Conservation (phyloP, 2,329 filamentous ascomycete species). For the Raffaelea arxii region DNA sequence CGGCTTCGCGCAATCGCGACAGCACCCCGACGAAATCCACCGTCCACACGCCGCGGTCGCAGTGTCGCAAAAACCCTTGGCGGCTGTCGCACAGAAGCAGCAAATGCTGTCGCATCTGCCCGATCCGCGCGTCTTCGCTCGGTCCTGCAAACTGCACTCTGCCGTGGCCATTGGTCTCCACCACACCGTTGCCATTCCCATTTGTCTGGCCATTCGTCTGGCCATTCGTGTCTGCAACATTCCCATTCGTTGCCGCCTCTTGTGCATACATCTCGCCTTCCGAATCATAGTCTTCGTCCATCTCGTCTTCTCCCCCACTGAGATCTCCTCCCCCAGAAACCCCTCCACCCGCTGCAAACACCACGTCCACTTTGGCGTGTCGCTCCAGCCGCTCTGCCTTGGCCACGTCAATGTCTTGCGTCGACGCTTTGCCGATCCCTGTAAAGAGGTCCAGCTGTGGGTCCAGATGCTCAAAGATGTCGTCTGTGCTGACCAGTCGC, state of each 20-base stretch:
- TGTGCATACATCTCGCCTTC: conserved; percentile 14
- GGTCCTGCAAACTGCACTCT: conserved; percentile 30
- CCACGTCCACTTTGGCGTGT: conserved; percentile 15
- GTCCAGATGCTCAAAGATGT: conserved; percentile 46
- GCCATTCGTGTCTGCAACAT: conserved; percentile 11
- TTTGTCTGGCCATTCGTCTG: conserved; percentile 1
- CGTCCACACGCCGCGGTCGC: conserved; percentile 67
- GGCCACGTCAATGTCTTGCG: conserved; percentile 34
- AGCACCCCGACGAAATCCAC: conserved; percentile 73
- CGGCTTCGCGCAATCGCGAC: conserved; percentile 59
- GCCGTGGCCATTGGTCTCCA: conserved; percentile 10
- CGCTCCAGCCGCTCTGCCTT: conserved; percentile 37
- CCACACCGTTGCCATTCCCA: conserved; percentile 5
- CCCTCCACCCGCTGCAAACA: conserved; percentile 16
- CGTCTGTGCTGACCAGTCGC: conserved; percentile 39
- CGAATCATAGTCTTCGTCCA: conserved; percentile 18
- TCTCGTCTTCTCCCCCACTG: conserved; percentile 24
- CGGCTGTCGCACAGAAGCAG: conserved; percentile 60
- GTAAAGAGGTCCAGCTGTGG: conserved; percentile 41
- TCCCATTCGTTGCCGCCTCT: not conserved
- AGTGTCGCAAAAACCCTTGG: conserved; percentile 58
- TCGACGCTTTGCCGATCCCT: conserved; percentile 47
- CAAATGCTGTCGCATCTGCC: conserved; percentile 63
- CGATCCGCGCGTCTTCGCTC: conserved; percentile 35
- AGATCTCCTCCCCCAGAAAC: conserved; percentile 27